phyloP scores from a whole-genome alignment of 768 basidiomycete genomes.

The Calocera viscosa region DNA sequence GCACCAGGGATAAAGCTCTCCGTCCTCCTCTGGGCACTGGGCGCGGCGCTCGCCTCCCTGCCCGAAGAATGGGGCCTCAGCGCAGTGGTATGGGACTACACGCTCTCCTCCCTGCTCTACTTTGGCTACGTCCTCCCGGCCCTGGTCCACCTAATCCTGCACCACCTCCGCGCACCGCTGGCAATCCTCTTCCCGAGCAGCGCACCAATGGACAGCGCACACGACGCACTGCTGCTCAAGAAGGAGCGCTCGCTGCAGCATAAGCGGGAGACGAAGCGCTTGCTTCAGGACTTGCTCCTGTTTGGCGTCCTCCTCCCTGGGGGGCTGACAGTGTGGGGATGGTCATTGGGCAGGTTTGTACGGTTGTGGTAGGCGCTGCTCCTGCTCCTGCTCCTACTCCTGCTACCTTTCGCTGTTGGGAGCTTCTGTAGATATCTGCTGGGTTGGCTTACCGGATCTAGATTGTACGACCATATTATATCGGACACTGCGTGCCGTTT shows the following conservation, averaged over 20 bases:
- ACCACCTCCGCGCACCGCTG: conserved; percentile 73
- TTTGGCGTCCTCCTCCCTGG: neutral
- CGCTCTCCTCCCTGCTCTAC: conserved; percentile 1
- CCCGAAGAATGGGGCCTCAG: neutral
- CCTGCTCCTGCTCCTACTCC: too few relatives aligned
- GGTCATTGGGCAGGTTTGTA: neutral
- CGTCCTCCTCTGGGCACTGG: conserved; percentile 2
- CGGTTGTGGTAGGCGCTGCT: neutral
- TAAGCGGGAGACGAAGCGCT: conserved; percentile 30
- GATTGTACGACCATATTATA: too few relatives aligned
- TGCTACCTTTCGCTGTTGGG: too few relatives aligned
- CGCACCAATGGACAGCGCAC: conserved; percentile 32
- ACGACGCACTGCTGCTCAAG: conserved; percentile 50
- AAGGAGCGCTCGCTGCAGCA: conserved; percentile 80
- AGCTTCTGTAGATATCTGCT: too few relatives aligned
- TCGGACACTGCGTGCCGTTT: too few relatives aligned
- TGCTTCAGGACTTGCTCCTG: neutral
- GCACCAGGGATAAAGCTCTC: neutral
- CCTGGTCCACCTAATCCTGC: conserved; percentile 63
- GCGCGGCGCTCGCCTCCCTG: neutral
- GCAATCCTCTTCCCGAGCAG: conserved; percentile 64
- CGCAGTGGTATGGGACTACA: neutral
- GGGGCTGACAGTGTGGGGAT: neutral
- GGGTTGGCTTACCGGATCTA: too few relatives aligned
- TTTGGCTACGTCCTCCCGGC: conserved; percentile 30